A percentile compares a stretch with the other conserved stretches of the same genome.
Conservation (phyloP, 306 rosid species). For the Quercus engelmannii region DNA sequence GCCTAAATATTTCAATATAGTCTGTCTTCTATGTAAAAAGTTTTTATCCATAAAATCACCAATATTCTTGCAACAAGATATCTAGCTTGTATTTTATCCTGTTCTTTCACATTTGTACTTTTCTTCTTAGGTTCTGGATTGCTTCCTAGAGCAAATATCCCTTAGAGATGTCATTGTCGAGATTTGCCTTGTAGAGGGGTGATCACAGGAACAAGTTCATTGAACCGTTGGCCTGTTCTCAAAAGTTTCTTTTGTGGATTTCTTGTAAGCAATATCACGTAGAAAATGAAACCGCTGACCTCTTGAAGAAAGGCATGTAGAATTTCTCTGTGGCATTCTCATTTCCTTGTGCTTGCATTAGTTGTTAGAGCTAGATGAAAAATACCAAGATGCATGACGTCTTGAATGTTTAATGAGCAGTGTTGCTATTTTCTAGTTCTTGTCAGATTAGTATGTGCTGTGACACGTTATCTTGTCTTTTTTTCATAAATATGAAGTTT, state of each 20-base stretch:
- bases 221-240: slow-evolving; percentile 5
- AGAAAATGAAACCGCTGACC: neutral
- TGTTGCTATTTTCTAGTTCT: too few species aligned
- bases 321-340: neutral
- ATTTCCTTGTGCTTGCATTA: slow-evolving; percentile 4
- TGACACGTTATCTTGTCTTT: too few species aligned
- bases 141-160: neutral
- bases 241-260: slow-evolving; percentile 2
- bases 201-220: neutral
- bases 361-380: neutral
- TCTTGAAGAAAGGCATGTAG: slow-evolving; percentile 1
- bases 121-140: slow-evolving; percentile 24
- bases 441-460: too few species aligned
- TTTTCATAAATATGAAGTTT: too few species aligned
- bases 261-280: slow-evolving; percentile 7
- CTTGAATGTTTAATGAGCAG: neutral
- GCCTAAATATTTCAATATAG: neutral
- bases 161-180: neutral
- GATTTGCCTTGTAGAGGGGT: slow-evolving; percentile 15
- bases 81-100: neutral
- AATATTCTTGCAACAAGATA: neutral
- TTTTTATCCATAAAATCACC: neutral
- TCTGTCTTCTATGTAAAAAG: neutral
- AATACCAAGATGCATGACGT: neutral
- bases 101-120: neutral